Conservation (phyloP, 2,329 filamentous ascomycete genomes). For the Aspergillus ustus region DNA sequence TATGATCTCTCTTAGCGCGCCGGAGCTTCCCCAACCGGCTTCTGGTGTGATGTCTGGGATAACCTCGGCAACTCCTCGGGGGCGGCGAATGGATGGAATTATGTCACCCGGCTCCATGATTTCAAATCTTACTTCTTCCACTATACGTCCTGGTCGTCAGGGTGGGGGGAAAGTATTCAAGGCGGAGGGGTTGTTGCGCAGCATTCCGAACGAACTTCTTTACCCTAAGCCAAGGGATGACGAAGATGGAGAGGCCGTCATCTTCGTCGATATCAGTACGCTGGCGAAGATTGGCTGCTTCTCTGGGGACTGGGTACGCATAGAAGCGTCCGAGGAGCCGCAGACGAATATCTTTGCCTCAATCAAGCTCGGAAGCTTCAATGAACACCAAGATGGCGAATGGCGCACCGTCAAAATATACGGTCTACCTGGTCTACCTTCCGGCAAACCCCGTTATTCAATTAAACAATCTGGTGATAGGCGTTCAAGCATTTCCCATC, state of each 20-base stretch:
- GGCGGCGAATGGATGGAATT: slow-evolving; percentile 72
- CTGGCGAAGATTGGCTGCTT: slow-evolving; percentile 92
- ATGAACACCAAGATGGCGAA: slow-evolving; percentile 59
- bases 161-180: slow-evolving; percentile 78
- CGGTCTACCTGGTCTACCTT: slow-evolving; percentile 72
- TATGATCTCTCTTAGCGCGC: slow-evolving; percentile 86
- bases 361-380: slow-evolving; percentile 61
- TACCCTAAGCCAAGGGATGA: slow-evolving; percentile 83
- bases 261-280: slow-evolving; percentile 88
- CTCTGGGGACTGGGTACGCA: slow-evolving; percentile 92
- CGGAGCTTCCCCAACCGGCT: slow-evolving; percentile 75
- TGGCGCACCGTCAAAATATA: slow-evolving; percentile 90
- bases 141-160: slow-evolving; percentile 72
- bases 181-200: slow-evolving; percentile 73
- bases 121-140: slow-evolving; percentile 84
- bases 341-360: slow-evolving; percentile 61
- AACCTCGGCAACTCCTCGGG: slow-evolving; percentile 79
- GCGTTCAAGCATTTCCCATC: slow-evolving; percentile 59
- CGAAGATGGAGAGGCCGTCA: slow-evolving; percentile 82
- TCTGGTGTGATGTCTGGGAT: slow-evolving; percentile 80
- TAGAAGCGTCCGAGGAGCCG: slow-evolving; percentile 78
- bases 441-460: slow-evolving; percentile 60
- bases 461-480: slow-evolving; percentile 56
- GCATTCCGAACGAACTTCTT: slow-evolving; percentile 76
- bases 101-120: slow-evolving; percentile 86